Base-by-base conservation (phyloP, 768 basidiomycete genomes). In the Lentinula edodes region DNA sequence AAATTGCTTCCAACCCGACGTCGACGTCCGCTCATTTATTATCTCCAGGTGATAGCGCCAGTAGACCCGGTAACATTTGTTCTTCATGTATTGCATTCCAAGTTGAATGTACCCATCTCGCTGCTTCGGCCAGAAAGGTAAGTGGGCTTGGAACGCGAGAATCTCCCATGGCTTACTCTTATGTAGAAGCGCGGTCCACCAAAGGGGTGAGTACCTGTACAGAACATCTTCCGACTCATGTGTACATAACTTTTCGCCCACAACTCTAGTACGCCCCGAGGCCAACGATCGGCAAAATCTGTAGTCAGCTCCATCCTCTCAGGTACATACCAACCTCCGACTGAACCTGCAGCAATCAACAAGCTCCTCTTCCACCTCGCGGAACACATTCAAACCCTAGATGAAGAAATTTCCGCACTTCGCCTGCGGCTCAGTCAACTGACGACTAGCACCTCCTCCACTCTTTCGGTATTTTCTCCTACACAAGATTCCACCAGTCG, bases 141-240 rank as follows among this genome's bases (percentile, higher is more conserved):
- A 34, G 64, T 23, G 18, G 32, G 3, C n/a, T 7, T 4, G 15
- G 8, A 7, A 16, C 58, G 51, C 38, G n/a, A 0, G 39, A 18
- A 46, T 59, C 34, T 15, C 15, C 28, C 10, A 18, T 2, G 20
- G 15, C 0, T 52, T 8, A 39, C 65, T 23, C 13, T 38, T 13
- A 13, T 53, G 13, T 8, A 79, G 77, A 79, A 80, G 68, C 74
- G 78, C 51, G 78, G 78, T 35, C 76, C 74, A 28, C 74, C 74
- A 0, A 71, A 73, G 64, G 74, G 74, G 73, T 74, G 23, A 18
- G 72, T 64, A 16, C 65, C 12, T 32, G 35, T 10, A 6, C 10
- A 52, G 45, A 50, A 15, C 23, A 9, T 42, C 9, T 50, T 8
- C 38, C 7, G 5, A 12, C 38, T 20, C 39, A 45, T 23, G n/a